Evolutionary conservation across 129 eudicot species (phyloP).

Genomic region (Flaveria ramosissima): DNA sequence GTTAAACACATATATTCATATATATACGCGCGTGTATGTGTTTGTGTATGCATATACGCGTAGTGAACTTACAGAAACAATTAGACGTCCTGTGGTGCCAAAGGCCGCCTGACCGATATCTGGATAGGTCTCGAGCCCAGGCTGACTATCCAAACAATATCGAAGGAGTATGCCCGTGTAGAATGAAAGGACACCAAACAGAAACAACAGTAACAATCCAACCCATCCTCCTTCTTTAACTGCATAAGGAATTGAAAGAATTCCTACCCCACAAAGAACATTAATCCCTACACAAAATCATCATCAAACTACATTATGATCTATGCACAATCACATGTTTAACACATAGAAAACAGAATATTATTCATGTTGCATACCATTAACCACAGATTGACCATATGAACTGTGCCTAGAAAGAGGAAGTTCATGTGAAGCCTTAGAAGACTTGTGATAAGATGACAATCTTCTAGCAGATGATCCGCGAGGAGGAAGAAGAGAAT

Average conservation of each 20-base stretch:
- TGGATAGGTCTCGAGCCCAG: conserved; percentile 92
- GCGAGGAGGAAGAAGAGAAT: conserved; percentile 70
- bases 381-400: conserved; percentile 73
- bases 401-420: conserved; percentile 65
- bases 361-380: conserved; percentile 53
- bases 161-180: conserved; percentile 93
- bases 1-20: neutral
- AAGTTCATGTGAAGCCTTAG: conserved; percentile 61
- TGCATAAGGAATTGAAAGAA: conserved; percentile 87
- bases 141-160: conserved; percentile 80
- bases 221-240: conserved; percentile 92
- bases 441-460: conserved; percentile 47
- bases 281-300: conserved; percentile 62
- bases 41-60: neutral
- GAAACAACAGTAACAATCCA: conserved; percentile 54
- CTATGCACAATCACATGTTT: conserved; percentile 4
- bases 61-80: conserved; percentile 63
- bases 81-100: conserved; percentile 68
- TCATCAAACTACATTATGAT: neutral
- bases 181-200: conserved; percentile 66
- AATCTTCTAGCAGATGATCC: conserved; percentile 53
- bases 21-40: neutral
- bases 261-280: conserved; percentile 93
- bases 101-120: conserved; percentile 97
- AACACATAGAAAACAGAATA: neutral